phyloP scores from a whole-genome alignment of 2,329 filamentous ascomycete genomes.

The Aspergillus pseudoglaucus region DNA sequence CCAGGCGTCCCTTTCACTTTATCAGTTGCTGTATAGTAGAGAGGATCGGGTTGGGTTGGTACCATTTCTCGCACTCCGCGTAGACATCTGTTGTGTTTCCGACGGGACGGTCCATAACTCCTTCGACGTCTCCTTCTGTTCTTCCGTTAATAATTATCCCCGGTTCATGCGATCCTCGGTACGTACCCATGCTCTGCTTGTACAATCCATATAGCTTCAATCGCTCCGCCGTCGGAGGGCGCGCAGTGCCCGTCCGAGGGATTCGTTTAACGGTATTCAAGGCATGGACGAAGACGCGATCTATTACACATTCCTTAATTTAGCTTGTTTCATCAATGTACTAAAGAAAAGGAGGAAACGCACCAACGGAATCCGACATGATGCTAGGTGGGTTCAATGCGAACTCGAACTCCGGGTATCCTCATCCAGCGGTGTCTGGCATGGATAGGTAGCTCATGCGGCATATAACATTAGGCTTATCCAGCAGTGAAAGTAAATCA shows the following conservation, averaged over 20 bases:
- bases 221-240: constrained; percentile 77
- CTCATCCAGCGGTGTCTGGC: constrained; percentile 29
- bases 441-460: constrained; percentile 13
- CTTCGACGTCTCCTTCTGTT: constrained; percentile 83
- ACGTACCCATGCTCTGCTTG: constrained; percentile 84
- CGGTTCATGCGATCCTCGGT: not conserved
- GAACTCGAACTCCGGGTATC: too few relatives aligned
- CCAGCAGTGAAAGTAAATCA: too few relatives aligned
- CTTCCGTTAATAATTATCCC: not conserved
- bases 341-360: constrained; percentile 11
- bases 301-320: constrained; percentile 43
- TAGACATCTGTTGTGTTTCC: constrained; percentile 46
- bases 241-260: constrained; percentile 80
- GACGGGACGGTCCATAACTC: constrained; percentile 79
- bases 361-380: constrained; percentile 45
- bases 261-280: constrained; percentile 99
- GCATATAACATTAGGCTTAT: too few relatives aligned
- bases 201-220: constrained; percentile 95
- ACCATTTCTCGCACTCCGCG: constrained; percentile 62
- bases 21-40: not conserved
- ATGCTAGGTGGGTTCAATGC: constrained; percentile 11
- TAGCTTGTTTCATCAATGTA: not conserved
- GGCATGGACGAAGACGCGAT: constrained; percentile 97
- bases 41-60: constrained; percentile 10
- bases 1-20: constrained; percentile 73